Percentiles rank a stretch among this genome's conserved stretches.
These are phyloP conservation scores for Penicillium canariense DNA, from an alignment of 495 filamentous ascomycete species.

Conservation along the genomic window DNA sequence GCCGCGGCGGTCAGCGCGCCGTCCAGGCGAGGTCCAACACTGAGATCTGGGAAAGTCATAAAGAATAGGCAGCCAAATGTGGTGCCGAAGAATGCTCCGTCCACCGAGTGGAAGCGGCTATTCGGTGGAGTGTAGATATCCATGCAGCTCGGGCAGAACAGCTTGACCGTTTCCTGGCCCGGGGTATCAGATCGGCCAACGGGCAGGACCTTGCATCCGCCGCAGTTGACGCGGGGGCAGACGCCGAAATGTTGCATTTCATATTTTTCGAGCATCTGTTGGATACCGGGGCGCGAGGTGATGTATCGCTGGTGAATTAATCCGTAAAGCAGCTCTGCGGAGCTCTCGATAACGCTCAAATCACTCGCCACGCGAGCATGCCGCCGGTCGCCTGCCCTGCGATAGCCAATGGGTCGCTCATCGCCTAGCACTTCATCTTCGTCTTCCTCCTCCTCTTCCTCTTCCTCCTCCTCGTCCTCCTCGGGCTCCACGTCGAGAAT, in stretches of 20 bases:
- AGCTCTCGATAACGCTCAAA: slow-evolving; percentile 91
- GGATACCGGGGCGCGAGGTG: slow-evolving; percentile 93
- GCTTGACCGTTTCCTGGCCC: slow-evolving; percentile 94
- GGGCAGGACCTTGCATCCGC: slow-evolving; percentile 81
- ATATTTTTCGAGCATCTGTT: slow-evolving; percentile 99
- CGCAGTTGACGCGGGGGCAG: slow-evolving; percentile 88
- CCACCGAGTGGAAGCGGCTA: slow-evolving; percentile 95
- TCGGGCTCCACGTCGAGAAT: slow-evolving; percentile 97
- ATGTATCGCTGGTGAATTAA: slow-evolving; percentile 98
- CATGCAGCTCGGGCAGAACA: slow-evolving; percentile 95
- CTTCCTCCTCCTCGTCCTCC: slow-evolving; percentile 79
- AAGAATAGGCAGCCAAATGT: slow-evolving; percentile 95
- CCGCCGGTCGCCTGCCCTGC: slow-evolving; percentile 63
- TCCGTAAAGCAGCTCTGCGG: slow-evolving; percentile 94
- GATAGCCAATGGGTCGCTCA: slow-evolving; percentile 56
- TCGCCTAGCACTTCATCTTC: slow-evolving; percentile 73
- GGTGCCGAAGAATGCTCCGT: slow-evolving; percentile 96
- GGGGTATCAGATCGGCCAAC: slow-evolving; percentile 92
- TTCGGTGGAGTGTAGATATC: slow-evolving; percentile 98
- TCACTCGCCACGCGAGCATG: slow-evolving; percentile 88
- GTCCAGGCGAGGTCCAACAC: slow-evolving; percentile 54
- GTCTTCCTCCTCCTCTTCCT: slow-evolving; percentile 75
- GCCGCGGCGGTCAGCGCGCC: slow-evolving; percentile 29
- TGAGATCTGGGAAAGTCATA: slow-evolving; percentile 95
- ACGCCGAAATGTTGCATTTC: slow-evolving; percentile 91